Evolutionary conservation across 148 eudicot genomes (phyloP).

Genomic region (Dianthus caryophyllus): DNA sequence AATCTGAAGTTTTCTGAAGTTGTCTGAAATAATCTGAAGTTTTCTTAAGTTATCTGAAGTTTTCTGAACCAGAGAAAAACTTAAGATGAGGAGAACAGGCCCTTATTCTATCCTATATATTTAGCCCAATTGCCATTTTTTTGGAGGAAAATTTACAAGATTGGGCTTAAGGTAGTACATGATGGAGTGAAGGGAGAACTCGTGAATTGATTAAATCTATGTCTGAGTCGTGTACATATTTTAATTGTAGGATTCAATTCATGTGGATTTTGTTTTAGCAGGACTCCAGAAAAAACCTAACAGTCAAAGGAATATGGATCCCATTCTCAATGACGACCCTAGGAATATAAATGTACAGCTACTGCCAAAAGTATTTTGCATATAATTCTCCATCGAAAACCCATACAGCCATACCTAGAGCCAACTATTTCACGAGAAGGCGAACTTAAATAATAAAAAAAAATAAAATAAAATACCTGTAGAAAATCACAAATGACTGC

Average conservation of each 20-base stretch:
- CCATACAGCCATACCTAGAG: too few relatives aligned
- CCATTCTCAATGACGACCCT: neutral
- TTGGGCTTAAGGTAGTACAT: too few relatives aligned
- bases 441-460: slow-evolving; percentile 15
- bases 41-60: too few relatives aligned
- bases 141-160: too few relatives aligned
- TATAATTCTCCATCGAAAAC: neutral
- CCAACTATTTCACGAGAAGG: neutral
- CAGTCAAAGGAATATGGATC: neutral
- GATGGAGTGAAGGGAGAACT: too few relatives aligned
- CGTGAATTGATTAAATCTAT: neutral
- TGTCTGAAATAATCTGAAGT: too few relatives aligned
- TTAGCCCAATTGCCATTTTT: too few relatives aligned
- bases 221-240: neutral
- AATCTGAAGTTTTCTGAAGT: too few relatives aligned
- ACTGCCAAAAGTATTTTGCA: neutral
- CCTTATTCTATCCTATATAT: too few relatives aligned
- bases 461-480: slow-evolving; percentile 92
- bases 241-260: neutral
- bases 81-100: too few relatives aligned
- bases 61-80: too few relatives aligned
- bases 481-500: slow-evolving; percentile 89
- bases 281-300: neutral
- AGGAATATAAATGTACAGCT: neutral
- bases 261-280: neutral